Conservation (phyloP, 371 early-diverging fungal species). For the Massospora cicadina region DNA sequence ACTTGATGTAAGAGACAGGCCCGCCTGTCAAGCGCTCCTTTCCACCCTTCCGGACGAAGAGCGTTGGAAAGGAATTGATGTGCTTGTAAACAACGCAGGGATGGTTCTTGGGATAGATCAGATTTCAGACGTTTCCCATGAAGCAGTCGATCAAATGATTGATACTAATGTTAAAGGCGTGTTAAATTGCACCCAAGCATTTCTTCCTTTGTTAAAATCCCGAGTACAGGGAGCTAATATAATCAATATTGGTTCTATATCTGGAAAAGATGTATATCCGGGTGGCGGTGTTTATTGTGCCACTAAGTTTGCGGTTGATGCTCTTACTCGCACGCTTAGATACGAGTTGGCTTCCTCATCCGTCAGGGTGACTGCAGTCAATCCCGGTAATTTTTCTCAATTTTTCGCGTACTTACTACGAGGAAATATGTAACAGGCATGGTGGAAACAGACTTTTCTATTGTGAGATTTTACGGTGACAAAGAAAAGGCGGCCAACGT, state of each 20-base stretch:
- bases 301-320: conserved; percentile 76
- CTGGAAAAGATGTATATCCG: conserved; percentile 49
- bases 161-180: conserved; percentile 84
- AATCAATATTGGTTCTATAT: conserved; percentile 74
- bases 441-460: conserved; percentile 86
- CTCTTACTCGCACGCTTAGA: conserved; percentile 55
- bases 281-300: conserved; percentile 83
- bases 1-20: conserved; percentile 54
- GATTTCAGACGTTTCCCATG: conserved; percentile 35
- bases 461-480: conserved; percentile 69
- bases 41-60: conserved; percentile 25
- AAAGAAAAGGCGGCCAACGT: conserved; percentile 55
- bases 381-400: conserved; percentile 28
- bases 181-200: conserved; percentile 58
- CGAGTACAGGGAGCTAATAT: conserved; percentile 50
- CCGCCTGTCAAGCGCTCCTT: conserved; percentile 34
- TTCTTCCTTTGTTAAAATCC: conserved; percentile 66
- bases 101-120: conserved; percentile 69
- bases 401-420: neutral
- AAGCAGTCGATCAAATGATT: conserved; percentile 60
- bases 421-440: conserved; percentile 23
- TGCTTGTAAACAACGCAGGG: conserved; percentile 59
- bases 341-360: conserved; percentile 63
- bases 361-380: conserved; percentile 52
- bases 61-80: conserved; percentile 36